A percentile compares a stretch with the other conserved stretches of the same genome.
Evolutionary conservation across 768 basidiomycete genomes (phyloP).

Genomic region (Russula abietina): DNA sequence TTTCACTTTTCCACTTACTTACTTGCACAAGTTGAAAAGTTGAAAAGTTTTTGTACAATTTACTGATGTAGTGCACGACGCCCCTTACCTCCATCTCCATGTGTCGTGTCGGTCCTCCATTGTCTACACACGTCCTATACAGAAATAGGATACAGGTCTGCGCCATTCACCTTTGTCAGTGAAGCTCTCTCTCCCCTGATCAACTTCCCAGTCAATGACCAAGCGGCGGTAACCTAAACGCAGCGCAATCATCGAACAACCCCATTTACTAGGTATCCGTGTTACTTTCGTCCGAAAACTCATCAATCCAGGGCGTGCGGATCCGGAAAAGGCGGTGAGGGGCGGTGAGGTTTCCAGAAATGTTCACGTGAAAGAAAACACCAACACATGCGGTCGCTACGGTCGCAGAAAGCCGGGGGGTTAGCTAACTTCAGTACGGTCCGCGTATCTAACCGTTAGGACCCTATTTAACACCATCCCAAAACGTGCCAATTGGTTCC

Average conservation of each 20-base stretch:
- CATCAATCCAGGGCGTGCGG: neutral
- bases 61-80: too few relatives aligned
- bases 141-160: constrained; percentile 4
- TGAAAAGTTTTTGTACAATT: too few relatives aligned
- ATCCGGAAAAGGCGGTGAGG: neutral
- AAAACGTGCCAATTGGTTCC: neutral
- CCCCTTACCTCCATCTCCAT: too few relatives aligned
- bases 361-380: too few relatives aligned
- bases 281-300: neutral
- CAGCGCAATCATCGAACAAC: neutral
- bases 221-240: too few relatives aligned
- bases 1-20: too few relatives aligned
- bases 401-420: neutral
- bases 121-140: too few relatives aligned
- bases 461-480: neutral
- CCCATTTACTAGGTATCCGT: neutral
- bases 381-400: neutral
- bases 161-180: neutral
- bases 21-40: too few relatives aligned
- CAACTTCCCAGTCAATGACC: neutral
- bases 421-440: neutral
- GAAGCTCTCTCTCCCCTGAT: constrained; percentile 7
- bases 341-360: neutral
- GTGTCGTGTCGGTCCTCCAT: too few relatives aligned
- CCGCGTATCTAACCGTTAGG: constrained; percentile 4